Base-by-base conservation (phyloP, 2,329 filamentous ascomycete species). In the Fusarium globosum region DNA sequence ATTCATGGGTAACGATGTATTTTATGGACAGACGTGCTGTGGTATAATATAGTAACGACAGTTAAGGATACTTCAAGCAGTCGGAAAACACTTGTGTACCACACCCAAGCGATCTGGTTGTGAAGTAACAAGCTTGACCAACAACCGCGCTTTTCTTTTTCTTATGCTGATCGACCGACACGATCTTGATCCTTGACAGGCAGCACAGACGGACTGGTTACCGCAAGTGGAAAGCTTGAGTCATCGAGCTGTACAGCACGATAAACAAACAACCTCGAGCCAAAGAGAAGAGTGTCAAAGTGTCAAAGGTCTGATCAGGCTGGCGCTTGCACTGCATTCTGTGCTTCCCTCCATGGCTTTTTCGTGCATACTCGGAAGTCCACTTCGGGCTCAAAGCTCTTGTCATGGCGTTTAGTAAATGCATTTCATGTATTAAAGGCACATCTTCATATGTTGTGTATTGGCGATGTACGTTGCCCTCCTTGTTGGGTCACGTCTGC, bases 321-420 rank as follows among this genome's bases (percentile, higher is more conserved):
- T 69, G 77, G 75, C 77, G 76, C 71, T 63, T 78, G 75, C 61
- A 76, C 58, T 77, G 66, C 73, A 71, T 48, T 67, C n/a, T 66
- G 45, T 57, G 60, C 62, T 63, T 53, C 33, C 49, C 52, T 53
- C 36, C 70, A 23, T 49, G 36, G 18, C 46, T 35, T 58, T 59
- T 55, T 23, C 30, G n/a, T 46, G 35, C 59, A 53, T 42, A 18
- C 35, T 49, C 15, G 42, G 45, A 41, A 72, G 42, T 28, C 33
- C 36, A 33, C 26, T 56, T 62, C 55, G 28, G 39, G 38, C 42
- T 33, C 42, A 42, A 41, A 35, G 49, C 39, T 30, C 53, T 39
- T 52, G n/a, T 16, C 38, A 45, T 57, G 26, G 21, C 13, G 45
- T 28, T 38, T 28, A 23, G 16, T 35, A 41, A 43, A 36, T 20